These are phyloP conservation scores for Aureobasidium sp. DNA, from an alignment of 2,329 filamentous ascomycete genomes.

Conservation along the genomic window DNA sequence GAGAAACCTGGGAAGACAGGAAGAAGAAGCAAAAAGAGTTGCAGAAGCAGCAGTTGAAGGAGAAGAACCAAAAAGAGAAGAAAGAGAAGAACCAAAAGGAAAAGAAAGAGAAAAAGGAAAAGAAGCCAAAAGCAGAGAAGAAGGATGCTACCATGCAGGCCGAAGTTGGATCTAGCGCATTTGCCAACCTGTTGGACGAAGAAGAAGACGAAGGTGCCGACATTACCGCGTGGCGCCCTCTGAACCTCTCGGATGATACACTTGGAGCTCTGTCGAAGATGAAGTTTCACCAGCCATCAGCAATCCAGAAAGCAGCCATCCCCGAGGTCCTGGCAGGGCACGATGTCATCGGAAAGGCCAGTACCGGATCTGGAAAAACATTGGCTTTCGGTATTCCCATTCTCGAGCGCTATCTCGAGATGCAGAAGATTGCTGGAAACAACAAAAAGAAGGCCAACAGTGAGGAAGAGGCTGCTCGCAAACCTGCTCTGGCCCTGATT, in stretches of 20 bases:
- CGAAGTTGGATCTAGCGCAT: slow-evolving; percentile 34
- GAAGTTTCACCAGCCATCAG: slow-evolving; percentile 72
- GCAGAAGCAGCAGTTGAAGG: slow-evolving; percentile 18
- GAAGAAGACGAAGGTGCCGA: slow-evolving; percentile 54
- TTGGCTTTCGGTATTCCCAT: slow-evolving; percentile 92
- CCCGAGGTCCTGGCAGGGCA: slow-evolving; percentile 75
- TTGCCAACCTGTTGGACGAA: slow-evolving; percentile 42
- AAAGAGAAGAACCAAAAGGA: slow-evolving; percentile 21
- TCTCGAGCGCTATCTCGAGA: slow-evolving; percentile 69
- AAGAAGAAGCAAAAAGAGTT: slow-evolving; percentile 26
- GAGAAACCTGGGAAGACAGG: slow-evolving; percentile 23
- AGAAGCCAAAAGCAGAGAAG: slow-evolving; percentile 14
- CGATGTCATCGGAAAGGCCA: slow-evolving; percentile 92
- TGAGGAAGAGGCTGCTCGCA: slow-evolving; percentile 24
- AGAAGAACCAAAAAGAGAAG: slow-evolving; percentile 20
- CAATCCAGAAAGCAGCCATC: slow-evolving; percentile 73
- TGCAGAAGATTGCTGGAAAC: slow-evolving; percentile 25
- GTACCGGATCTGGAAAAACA: slow-evolving; percentile 95
- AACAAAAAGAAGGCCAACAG: slow-evolving; percentile 20
- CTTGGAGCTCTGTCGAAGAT: slow-evolving; percentile 70
- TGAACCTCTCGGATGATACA: slow-evolving; percentile 66
- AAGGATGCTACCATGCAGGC: slow-evolving; percentile 22
- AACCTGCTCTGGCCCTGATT: slow-evolving; percentile 63
- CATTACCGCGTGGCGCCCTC: slow-evolving; percentile 68
- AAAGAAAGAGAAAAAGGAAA: slow-evolving; percentile 22